phyloP scores from a whole-genome alignment of 2,329 filamentous ascomycete genomes.

The Pezicula neosporulosa region DNA sequence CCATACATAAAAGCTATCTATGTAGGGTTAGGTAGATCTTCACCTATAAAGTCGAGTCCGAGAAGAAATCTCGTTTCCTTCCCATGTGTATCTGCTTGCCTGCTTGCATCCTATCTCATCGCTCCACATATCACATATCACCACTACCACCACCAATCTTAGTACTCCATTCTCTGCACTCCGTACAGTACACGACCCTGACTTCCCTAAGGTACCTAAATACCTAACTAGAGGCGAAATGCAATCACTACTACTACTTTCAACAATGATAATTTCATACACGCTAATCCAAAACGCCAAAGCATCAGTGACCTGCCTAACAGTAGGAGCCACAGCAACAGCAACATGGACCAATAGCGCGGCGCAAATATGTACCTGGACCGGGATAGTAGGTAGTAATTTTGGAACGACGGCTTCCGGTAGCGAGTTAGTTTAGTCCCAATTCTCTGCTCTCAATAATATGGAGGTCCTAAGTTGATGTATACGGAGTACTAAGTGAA shows the following conservation, averaged over 20 bases:
- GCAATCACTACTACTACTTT: background rate
- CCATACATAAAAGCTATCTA: no score
- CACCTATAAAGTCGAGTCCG: no score
- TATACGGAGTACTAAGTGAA: no score
- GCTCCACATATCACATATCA: no score
- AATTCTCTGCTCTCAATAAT: background rate
- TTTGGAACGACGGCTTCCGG: slow-evolving; percentile 38
- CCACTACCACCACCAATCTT: no score
- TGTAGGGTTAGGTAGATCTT: no score
- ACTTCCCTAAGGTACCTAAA: no score
- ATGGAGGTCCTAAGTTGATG: background rate
- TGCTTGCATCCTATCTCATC: no score
- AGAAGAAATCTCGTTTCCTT: no score
- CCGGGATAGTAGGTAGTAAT: slow-evolving; percentile 43
- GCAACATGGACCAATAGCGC: slow-evolving; percentile 43
- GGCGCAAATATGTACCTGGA: slow-evolving; percentile 39
- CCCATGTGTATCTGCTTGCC: no score
- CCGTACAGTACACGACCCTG: no score
- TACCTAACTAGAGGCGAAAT: background rate
- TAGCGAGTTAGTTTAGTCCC: slow-evolving; percentile 37
- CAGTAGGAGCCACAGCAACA: slow-evolving; percentile 36
- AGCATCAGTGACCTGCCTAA: slow-evolving; percentile 34
- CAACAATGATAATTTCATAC: background rate
- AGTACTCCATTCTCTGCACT: no score
- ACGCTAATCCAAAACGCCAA: background rate